phyloP scores from a whole-genome alignment of 257 asterid species.

The Solanum chilense region DNA sequence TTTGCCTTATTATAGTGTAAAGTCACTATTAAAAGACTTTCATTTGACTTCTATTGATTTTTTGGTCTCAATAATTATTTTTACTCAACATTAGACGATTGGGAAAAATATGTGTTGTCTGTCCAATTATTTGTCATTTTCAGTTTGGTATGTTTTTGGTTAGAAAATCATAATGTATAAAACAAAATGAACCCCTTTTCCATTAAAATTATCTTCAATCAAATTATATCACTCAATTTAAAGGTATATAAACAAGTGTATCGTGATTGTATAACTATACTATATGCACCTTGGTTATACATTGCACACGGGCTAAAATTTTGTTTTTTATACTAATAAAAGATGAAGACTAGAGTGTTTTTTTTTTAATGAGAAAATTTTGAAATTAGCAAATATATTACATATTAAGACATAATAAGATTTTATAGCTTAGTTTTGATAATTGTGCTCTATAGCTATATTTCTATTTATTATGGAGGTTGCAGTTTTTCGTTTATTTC shows the following conservation, averaged over 20 bases:
- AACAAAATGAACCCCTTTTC: not conserved
- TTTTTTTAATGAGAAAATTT: not conserved
- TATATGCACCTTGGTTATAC: not conserved
- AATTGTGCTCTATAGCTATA: too few species aligned
- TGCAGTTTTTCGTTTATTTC: too few species aligned
- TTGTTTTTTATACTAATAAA: not conserved
- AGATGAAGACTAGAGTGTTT: not conserved
- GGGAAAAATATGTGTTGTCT: not conserved
- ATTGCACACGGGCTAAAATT: not conserved
- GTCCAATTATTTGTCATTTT: not conserved
- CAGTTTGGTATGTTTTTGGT: not conserved
- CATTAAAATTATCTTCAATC: not conserved
- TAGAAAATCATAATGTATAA: not conserved
- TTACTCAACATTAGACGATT: not conserved
- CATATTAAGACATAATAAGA: not conserved
- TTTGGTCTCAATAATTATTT: not conserved
- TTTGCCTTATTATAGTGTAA: not conserved
- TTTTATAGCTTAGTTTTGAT: too few species aligned
- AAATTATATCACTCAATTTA: not conserved
- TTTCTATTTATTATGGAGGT: not conserved
- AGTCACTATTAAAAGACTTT: not conserved
- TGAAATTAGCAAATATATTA: too few species aligned
- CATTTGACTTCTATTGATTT: not conserved
- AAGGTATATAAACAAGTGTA: not conserved
- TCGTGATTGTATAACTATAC: not conserved